These are phyloP conservation scores for Emydomyces testavorans DNA, from an alignment of 2,329 filamentous ascomycete species.

Conservation along the genomic window DNA sequence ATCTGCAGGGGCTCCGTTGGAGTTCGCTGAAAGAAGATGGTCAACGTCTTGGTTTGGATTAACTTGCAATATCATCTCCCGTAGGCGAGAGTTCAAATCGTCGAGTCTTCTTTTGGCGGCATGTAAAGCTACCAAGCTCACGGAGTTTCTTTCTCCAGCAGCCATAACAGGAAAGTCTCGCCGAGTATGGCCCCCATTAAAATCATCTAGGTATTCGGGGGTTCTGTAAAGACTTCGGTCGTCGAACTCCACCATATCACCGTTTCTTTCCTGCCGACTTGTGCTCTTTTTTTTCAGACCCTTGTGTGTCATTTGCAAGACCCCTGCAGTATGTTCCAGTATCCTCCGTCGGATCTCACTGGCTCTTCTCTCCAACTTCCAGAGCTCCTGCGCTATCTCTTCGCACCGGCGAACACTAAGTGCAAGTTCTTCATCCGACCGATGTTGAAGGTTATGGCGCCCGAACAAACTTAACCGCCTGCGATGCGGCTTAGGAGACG, in stretches of 20 bases:
- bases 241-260: slow-evolving; percentile 54
- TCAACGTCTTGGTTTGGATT: slow-evolving; percentile 29
- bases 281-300: slow-evolving; percentile 51
- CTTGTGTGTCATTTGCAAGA: slow-evolving; percentile 81
- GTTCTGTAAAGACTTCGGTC: slow-evolving; percentile 62
- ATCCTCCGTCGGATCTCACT: slow-evolving; percentile 65
- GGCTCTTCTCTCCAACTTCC: slow-evolving; percentile 63
- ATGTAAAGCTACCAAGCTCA: slow-evolving; percentile 41
- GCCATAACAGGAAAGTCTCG: not conserved
- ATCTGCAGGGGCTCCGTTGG: slow-evolving; percentile 21
- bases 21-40: slow-evolving; percentile 27
- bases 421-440: slow-evolving; percentile 56
- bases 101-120: slow-evolving; percentile 57
- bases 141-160: slow-evolving; percentile 14
- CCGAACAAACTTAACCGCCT: slow-evolving; percentile 43
- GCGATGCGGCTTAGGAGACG: slow-evolving; percentile 40
- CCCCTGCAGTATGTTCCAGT: slow-evolving; percentile 81
- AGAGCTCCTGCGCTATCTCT: slow-evolving; percentile 68
- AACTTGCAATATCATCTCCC: slow-evolving; percentile 50
- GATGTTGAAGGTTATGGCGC: slow-evolving; percentile 29
- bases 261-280: slow-evolving; percentile 14
- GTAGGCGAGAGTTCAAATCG: slow-evolving; percentile 54
- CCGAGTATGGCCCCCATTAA: slow-evolving; percentile 23
- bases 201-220: slow-evolving; percentile 52
- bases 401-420: slow-evolving; percentile 72